A percentile compares a stretch with the other conserved stretches of the same genome.
These are phyloP conservation scores for Begonia fuchsioides DNA, from an alignment of 306 rosid genomes.

Conservation along the genomic window DNA sequence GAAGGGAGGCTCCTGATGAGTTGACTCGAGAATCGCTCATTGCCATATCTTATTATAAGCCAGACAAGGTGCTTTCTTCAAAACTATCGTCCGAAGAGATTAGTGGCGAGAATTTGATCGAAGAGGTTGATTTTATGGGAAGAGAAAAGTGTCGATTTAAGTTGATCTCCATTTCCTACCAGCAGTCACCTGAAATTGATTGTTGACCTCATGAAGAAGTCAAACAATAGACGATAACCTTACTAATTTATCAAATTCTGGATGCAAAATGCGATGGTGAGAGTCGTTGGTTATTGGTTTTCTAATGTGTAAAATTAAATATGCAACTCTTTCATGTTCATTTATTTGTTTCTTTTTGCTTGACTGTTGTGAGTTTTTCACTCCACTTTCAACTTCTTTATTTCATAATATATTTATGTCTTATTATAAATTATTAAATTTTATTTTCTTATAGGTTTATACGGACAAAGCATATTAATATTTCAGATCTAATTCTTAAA, in stretches of 20 bases:
- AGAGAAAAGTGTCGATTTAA: slow-evolving; percentile 33
- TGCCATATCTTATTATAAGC: slow-evolving; percentile 26
- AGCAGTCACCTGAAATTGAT: slow-evolving; percentile 24
- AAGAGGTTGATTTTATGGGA: slow-evolving; percentile 9
- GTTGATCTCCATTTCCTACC: slow-evolving; percentile 35
- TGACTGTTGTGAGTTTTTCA: too few species aligned
- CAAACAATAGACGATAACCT: slow-evolving; percentile 6
- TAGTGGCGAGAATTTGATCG: slow-evolving; percentile 6
- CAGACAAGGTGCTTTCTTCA: slow-evolving; percentile 23
- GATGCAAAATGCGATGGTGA: too few species aligned
- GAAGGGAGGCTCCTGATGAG: slow-evolving; percentile 25
- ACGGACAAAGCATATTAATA: too few species aligned
- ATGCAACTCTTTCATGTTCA: too few species aligned
- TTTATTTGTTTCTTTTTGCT: background rate
- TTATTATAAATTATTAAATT: too few species aligned
- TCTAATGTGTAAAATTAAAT: too few species aligned
- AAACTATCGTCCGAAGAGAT: slow-evolving; percentile 13
- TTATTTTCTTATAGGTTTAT: too few species aligned
- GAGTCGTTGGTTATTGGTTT: too few species aligned
- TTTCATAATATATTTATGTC: too few species aligned
- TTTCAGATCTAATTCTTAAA: too few species aligned
- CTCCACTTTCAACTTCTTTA: too few species aligned
- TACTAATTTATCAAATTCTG: too few species aligned
- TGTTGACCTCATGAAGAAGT: slow-evolving; percentile 16
- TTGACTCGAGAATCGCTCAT: slow-evolving; percentile 48